Evolutionary conservation across 1,284 basidiomycete genomes (phyloP), one percentile per base, ranked within the genome.

Genomic region (Irpex lacteus): DNA sequence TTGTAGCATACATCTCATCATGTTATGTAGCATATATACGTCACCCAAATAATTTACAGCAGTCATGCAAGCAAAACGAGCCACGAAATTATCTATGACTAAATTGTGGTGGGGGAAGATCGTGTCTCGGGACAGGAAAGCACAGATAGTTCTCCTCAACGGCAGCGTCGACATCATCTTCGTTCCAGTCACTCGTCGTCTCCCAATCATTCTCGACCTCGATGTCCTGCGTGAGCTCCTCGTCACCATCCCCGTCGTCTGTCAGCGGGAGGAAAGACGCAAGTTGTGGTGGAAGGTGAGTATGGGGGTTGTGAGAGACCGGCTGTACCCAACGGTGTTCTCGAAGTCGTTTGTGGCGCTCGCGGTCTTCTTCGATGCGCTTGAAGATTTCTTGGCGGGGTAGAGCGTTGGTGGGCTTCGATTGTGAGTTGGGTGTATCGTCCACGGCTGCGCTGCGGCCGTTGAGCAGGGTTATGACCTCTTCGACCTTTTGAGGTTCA

Each of bases 131-230:
- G 9, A 54, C 21, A 8, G 59, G 85, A 82, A 75, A 91, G 73
- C 89, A 91, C 3, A 91, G 71, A 58, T 80, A 81, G 62, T 85
- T 85, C 73, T 93, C 90, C 67, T 92, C 91, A 32, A 73, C 74
- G 34, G 85, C 84, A 1, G 88, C 89, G 65, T 94, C 91, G 2
- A 89, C 87, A 69, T 95, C 94, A 68, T 96, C 93, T 71, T 94
- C 91, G 72, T 92, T 94, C 84, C 93, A 90, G 74, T 95, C 92
- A 71, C 91, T 92, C 50, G 88, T 90, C 50, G 88, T 85, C 74
- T 97, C 95, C 95, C 95, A 97, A 68, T 92, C 88, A 69, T 95
- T 94, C 71, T 97, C 94, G 73, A 97, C 97, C 76, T 95, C 94
- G 60, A 95, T 89, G 70, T 95, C 92, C 63, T 94, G 78, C 4